Conservation (phyloP, 345 rosid genomes). For the Gossypium rotundifolium region DNA sequence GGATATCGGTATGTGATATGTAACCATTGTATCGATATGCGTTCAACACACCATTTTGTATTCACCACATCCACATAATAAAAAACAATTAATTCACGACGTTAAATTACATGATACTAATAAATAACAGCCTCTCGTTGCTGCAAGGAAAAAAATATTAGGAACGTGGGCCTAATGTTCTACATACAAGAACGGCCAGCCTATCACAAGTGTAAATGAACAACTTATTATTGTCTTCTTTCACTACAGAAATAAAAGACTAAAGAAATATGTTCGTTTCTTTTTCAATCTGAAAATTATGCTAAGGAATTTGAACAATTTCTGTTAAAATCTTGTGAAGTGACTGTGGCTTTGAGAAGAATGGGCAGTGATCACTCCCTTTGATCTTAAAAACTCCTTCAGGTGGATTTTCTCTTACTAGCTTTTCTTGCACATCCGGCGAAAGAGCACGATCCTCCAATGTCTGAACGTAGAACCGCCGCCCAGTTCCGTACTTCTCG, state of each 20-base stretch:
- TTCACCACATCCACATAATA: not conserved
- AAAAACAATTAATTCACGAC: not conserved
- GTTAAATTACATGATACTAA: not conserved
- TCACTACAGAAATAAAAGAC: not conserved
- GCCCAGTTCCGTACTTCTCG: constrained; percentile 59
- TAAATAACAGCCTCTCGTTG: too few relatives aligned
- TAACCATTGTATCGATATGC: too few relatives aligned
- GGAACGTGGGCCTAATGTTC: not conserved
- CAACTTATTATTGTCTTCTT: constrained; percentile 6
- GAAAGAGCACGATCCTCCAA: constrained; percentile 88
- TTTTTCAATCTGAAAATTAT: not conserved
- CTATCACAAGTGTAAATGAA: not conserved
- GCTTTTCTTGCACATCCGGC: constrained; percentile 85
- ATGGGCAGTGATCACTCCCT: constrained; percentile 96
- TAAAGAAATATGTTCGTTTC: too few relatives aligned
- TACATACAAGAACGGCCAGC: not conserved
- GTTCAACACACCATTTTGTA: not conserved
- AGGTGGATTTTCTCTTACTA: constrained; percentile 86
- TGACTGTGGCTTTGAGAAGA: constrained; percentile 94
- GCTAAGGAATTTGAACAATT: constrained; percentile 71
- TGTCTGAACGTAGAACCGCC: constrained; percentile 82
- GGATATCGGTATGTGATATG: too few relatives aligned
- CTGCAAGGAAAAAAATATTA: not conserved
- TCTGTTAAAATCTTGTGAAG: constrained; percentile 87
- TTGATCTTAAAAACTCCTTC: constrained; percentile 95